Base-by-base conservation (phyloP, 768 basidiomycete species). In the Sutorius australiensis region DNA sequence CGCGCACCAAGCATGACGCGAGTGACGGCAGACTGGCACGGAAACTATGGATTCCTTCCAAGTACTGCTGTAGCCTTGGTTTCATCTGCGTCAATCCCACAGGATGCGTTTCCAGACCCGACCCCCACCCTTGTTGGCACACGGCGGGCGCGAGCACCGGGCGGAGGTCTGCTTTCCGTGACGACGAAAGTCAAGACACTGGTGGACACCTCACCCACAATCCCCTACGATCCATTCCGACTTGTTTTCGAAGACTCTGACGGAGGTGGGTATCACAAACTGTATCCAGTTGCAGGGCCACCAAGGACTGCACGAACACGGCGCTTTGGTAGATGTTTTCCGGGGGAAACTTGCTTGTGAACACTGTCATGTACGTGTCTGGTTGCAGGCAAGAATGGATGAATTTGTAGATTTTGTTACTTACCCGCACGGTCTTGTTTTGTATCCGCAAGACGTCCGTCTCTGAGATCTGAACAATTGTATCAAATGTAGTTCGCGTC, bases 151-250 rank as follows among this genome's bases (percentile, higher is more conserved):
- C 44, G 16, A 13, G 14, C 27, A 17, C 12, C 9, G 9, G 38
- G 36, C 17, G 14, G 50, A 21, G 34, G 30, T 31, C 14, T 45
- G 36, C 33, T 24, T 41, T 44, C 48, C 12, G 11, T 10, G 31
- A 42, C 51, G 27, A 42, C 54, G 34, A 33, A n/a, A 37, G 30
- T 17, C 42, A 24, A 40, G 30, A 19, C 41, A 24, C 31, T 33
- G 21, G 44, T 21, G 31, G 40, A 44, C 36, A 12, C 31, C 34
- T 53, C 54, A 34, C 24, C 48, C 21, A 3, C 46, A 14, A 21
- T 45, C n/a, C 62, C 50, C 5, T 57, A 67, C 33, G 63, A 66
- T 45, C 59, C 63, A 21, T 65, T 66, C 34, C 51, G 24, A 40
- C 48, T 61, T 16, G 61, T 30, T 42, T 64, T 61, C 38, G 46